Base-by-base conservation (phyloP, 768 basidiomycete genomes). In the Psilocybe sp. region DNA sequence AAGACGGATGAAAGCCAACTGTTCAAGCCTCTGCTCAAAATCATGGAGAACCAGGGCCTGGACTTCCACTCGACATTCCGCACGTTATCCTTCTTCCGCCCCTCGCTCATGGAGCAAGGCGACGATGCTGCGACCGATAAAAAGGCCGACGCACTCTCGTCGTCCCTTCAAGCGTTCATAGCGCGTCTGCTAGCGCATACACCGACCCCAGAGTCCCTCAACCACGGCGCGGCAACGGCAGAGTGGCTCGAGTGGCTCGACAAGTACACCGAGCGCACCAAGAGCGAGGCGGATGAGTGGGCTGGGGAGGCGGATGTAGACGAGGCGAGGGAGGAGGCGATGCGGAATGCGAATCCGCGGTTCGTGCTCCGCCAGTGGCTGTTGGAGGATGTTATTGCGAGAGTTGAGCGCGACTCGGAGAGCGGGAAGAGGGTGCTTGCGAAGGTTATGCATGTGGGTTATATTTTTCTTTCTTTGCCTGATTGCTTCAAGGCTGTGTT, bases 281-380 rank as follows among this genome's bases (percentile, higher is more conserved):
- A 76, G 42, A 66, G 66, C 19, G 86, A 87, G 60, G 54, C 64
- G 23, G 69, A 57, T 0, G 73, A 80, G 50, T 81, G 83, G 80
- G 59, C 54, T 33, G 47, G 58, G n/a, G 18, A 63, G n/a, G 46
- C 48, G 19, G 73, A 76, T 37, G 60, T 73, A 33, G 78, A 81
- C 42, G 68, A 53, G 1, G 76, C 76, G 52, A 69, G 85, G 45
- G 67, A 73, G 50, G 66, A 60, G 12, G 81, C 74, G 33, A 78
- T 81, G 70, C 76, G 72, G 53, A 64, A 54, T 18, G 82, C 76
- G 23, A 99, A 99, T 63, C 97, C 97, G 14, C 76, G 94, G 33
- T 98, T 99, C 67, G 84, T 96, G 32, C 68, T 98, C 51, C 75
- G 97, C 52, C 97, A 98, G 68, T 98, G 97, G 97, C 71, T 98